Evolutionary conservation across 192 early-diverging fungal genomes (phyloP).

Genomic region (Dissophora globulifera): DNA sequence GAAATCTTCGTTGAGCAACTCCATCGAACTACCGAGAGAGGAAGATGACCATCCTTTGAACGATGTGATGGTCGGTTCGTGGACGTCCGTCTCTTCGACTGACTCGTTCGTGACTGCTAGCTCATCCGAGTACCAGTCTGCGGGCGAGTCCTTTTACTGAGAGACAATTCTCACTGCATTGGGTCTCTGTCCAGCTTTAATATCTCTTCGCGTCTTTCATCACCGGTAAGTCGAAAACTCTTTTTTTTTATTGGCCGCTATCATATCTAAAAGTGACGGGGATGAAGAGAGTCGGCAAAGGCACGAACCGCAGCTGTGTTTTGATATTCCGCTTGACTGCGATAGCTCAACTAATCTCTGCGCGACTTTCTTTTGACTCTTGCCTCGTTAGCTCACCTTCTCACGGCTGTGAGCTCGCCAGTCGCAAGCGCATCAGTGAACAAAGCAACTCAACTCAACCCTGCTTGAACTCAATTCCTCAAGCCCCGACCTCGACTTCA

Average conservation of each 20-base stretch:
- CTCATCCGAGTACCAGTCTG: constrained; percentile 33
- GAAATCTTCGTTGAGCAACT: constrained; percentile 25
- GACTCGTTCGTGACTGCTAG: constrained; percentile 31
- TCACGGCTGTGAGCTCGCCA: background rate
- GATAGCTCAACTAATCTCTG: too few species aligned
- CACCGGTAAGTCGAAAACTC: too few species aligned
- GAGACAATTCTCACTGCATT: too few species aligned
- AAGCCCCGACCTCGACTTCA: background rate
- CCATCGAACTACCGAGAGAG: constrained; percentile 15
- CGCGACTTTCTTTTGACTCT: too few species aligned
- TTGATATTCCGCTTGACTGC: too few species aligned
- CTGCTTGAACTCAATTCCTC: constrained; percentile 33
- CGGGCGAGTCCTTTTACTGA: constrained; percentile 26
- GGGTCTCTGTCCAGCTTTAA: constrained; percentile 2
- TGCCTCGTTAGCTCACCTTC: background rate
- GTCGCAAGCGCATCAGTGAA: background rate
- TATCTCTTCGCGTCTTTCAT: constrained; percentile 1
- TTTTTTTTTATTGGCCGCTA: too few species aligned
- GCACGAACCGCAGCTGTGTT: too few species aligned
- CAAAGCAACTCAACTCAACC: constrained; percentile 6
- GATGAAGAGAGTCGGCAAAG: too few species aligned
- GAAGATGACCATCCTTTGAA: constrained; percentile 45
- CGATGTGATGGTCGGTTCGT: constrained; percentile 33
- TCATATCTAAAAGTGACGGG: too few species aligned
- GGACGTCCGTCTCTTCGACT: constrained; percentile 39